Evolutionary conservation across 2,329 filamentous ascomycete species (phyloP).

Genomic region (Microdochium trichocladiopsis): DNA sequence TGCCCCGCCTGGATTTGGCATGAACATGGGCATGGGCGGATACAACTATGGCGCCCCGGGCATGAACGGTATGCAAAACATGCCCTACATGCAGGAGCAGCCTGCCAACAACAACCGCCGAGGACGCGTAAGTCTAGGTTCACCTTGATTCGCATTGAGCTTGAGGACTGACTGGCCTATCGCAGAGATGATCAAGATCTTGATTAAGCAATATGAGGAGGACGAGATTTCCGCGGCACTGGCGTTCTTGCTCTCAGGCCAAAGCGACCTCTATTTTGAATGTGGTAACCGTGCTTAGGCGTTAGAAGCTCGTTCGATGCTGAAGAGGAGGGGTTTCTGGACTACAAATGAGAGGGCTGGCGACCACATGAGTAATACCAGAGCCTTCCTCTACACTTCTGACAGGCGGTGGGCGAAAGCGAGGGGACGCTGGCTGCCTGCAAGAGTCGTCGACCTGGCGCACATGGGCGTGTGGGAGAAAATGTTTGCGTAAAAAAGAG

Average conservation of each 20-base stretch:
- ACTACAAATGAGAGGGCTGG: background rate
- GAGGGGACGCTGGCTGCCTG: no score
- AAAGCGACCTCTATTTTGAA: background rate
- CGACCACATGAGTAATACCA: background rate
- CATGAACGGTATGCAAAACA: constrained; percentile 35
- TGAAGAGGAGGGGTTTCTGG: background rate
- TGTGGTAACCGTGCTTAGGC: no score
- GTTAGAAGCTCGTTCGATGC: no score
- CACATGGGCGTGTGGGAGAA: no score
- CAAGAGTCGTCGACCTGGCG: no score
- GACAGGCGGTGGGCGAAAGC: no score
- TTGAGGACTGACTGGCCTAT: background rate
- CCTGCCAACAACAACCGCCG: constrained; percentile 44
- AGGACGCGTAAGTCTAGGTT: constrained; percentile 44
- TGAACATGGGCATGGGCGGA: constrained; percentile 21
- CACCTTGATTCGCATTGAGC: background rate
- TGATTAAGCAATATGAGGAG: no score
- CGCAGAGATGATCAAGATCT: background rate
- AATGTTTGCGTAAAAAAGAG: background rate
- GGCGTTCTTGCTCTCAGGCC: background rate
- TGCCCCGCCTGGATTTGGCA: constrained; percentile 22
- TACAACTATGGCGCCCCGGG: constrained; percentile 35
- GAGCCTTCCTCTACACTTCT: background rate
- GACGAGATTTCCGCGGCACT: no score
- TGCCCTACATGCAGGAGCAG: constrained; percentile 49